These are phyloP conservation scores for Phaeotremella skinneri DNA, from an alignment of 768 basidiomycete genomes.

Conservation along the genomic window DNA sequence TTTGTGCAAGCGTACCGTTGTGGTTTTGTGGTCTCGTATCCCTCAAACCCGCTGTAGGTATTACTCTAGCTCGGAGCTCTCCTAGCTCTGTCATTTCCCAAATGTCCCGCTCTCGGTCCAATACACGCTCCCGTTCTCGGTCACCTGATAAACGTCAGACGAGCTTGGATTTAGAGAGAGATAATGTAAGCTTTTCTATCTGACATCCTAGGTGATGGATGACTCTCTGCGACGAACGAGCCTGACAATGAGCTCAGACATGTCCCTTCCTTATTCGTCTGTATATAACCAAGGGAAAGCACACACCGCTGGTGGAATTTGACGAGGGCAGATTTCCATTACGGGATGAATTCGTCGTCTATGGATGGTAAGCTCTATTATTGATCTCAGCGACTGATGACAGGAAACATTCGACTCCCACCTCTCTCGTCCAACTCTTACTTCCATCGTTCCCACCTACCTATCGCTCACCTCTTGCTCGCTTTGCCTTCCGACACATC, in stretches of 20 bases:
- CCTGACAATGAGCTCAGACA: constrained; percentile 11
- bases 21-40: no score
- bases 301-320: constrained; percentile 40
- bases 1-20: no score
- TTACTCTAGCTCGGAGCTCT: no score
- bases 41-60: no score
- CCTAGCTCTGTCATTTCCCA: no score
- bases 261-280: constrained; percentile 43
- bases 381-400: not conserved
- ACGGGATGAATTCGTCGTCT: constrained; percentile 41
- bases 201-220: no score
- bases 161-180: not conserved
- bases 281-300: constrained; percentile 39
- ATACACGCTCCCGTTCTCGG: not conserved
- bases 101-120: not conserved
- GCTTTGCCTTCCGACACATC: constrained; percentile 43
- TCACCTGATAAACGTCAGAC: not conserved
- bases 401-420: constrained; percentile 44
- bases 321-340: constrained; percentile 42
- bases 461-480: constrained; percentile 41
- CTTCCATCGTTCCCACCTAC: constrained; percentile 37
- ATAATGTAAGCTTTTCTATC: constrained; percentile 3
- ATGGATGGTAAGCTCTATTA: constrained; percentile 36
- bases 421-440: constrained; percentile 39
- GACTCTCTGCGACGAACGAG: not conserved